Percentiles rank a stretch among this genome's conserved stretches.
These are phyloP conservation scores for Crithidia sp. DNA, from an alignment of 208 protist genomes.

Conservation along the genomic window DNA sequence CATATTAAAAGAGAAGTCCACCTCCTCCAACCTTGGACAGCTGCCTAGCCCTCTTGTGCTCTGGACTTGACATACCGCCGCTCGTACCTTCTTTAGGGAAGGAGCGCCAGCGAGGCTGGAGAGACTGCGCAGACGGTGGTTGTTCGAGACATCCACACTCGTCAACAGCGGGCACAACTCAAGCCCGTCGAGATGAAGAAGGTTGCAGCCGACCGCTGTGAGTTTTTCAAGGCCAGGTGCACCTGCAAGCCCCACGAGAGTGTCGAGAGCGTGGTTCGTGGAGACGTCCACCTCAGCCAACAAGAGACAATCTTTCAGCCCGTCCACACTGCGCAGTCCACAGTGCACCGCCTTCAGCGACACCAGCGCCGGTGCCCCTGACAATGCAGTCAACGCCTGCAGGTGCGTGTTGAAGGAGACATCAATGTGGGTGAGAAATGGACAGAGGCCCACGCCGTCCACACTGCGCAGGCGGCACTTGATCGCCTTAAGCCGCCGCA, in stretches of 20 bases:
- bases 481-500: neutral
- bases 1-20: neutral
- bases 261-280: neutral
- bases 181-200: neutral
- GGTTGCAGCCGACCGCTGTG: neutral
- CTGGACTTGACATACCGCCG: neutral
- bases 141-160: neutral
- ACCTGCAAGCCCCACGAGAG: neutral
- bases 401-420: neutral
- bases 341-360: neutral
- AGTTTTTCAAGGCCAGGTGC: neutral
- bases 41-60: neutral
- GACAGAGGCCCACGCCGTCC: neutral
- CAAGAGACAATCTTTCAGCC: neutral
- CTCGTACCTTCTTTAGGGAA: neutral
- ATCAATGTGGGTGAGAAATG: neutral
- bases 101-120: neutral
- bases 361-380: neutral
- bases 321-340: neutral
- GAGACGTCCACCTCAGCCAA: neutral
- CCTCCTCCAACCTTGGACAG: neutral
- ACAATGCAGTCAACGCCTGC: neutral
- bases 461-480: neutral
- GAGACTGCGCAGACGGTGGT: neutral
- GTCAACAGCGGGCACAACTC: neutral